Base-by-base conservation (phyloP, 2,329 filamentous ascomycete genomes). In the Claviceps paspali region DNA sequence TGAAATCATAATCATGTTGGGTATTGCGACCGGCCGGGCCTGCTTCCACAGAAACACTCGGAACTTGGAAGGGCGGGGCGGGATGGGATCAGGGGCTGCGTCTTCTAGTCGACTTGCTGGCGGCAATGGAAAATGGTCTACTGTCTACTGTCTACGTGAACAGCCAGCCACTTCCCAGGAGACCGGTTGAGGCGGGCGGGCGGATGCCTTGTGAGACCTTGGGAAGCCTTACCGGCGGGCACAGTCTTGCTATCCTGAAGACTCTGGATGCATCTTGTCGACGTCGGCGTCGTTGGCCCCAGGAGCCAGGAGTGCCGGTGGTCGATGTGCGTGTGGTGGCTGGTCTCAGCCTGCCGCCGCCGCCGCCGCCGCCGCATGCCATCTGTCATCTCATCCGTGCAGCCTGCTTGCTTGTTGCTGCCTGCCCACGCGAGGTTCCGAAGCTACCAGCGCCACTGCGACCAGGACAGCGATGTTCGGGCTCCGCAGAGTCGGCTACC, bases 401-500 rank as follows among this genome's bases (percentile, higher is more conserved):
- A 33, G 37, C 36, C 30, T 43, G 37, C 40, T 15, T n/a, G n/a
- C n/a, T n/a, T n/a, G n/a, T n/a, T 38, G 36, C 36, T 31, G 37
- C 36, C 30, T 43, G 37, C 40, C 17, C 44, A 46, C 43, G 44
- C 44, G 44, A 46, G 35, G 34, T 41, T 44, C 42, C 40, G 40
- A 33, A 23, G 37, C 43, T 40, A 45, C 39, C 28, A 43, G 30
- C 42, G 44, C 41, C 44, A 45, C 42, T 34, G 31, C 29, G 26
- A 19, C 29, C 5, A 35, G n/a, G 22, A 19, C 17, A 15, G 30
- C 19, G 33, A 30, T 18, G 19, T 10, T 7, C 7, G 23, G 14
- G 21, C 35, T 36, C 33, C 17, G 27, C 35, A 24, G 11, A 30
- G 8, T 29, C n/a, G 24, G 24, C n/a, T n/a, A n/a, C n/a, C n/a